Conservation (phyloP, 192 early-diverging fungal genomes). For the Gigaspora rosea region DNA sequence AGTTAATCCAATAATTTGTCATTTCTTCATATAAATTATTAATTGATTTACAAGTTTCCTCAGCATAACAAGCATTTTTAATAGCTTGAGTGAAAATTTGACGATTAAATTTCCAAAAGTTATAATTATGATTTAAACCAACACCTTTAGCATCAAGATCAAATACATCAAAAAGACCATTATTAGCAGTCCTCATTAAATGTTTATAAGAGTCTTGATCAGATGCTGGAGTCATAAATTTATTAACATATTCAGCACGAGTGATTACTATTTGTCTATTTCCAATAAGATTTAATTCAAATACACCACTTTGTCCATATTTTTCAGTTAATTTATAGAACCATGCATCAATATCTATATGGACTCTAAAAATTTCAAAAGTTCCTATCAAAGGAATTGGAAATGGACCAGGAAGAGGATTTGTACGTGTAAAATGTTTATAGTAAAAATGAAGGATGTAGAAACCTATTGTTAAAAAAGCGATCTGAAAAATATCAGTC, state of each 20-base stretch:
- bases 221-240: background rate
- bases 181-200: conserved; percentile 14
- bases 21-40: conserved; percentile 28
- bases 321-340: background rate
- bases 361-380: conserved; percentile 1
- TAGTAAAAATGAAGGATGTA: conserved; percentile 14
- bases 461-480: background rate
- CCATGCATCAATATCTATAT: conserved; percentile 12
- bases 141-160: background rate
- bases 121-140: background rate
- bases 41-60: background rate
- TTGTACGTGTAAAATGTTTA: conserved; percentile 16
- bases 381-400: conserved; percentile 25
- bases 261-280: conserved; percentile 15
- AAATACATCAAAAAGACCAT: conserved; percentile 19
- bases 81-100: conserved; percentile 9
- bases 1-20: background rate
- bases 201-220: background rate
- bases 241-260: conserved; percentile 12
- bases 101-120: conserved; percentile 19
- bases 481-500: background rate
- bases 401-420: conserved; percentile 20
- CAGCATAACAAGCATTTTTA: background rate
- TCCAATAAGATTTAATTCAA: conserved; percentile 9
- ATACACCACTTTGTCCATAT: conserved; percentile 21